phyloP scores from a whole-genome alignment of 169 alveolate species.

The Cryptosporidium muris region DNA sequence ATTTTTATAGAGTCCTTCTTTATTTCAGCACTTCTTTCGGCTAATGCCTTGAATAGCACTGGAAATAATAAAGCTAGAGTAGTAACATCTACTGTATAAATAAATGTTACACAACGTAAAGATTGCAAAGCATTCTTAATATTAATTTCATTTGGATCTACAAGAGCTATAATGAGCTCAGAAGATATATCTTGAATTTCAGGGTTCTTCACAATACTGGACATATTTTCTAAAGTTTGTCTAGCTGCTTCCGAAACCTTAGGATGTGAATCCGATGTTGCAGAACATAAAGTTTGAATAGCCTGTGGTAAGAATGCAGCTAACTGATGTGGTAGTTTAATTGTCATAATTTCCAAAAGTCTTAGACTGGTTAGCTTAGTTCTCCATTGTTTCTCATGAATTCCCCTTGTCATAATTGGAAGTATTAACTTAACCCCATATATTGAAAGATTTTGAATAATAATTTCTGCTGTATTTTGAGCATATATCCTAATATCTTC shows the following conservation, averaged over 20 bases:
- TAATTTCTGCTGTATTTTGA: conserved; percentile 55
- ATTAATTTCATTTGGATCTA: conserved; percentile 56
- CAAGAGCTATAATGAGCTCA: conserved; percentile 15
- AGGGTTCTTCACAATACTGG: conserved; percentile 38
- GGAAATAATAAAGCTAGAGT: conserved; percentile 48
- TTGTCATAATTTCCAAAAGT: conserved; percentile 69
- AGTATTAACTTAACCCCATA: conserved; percentile 70
- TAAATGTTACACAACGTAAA: conserved; percentile 37
- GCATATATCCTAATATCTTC: conserved; percentile 50
- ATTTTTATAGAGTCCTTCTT: conserved; percentile 52
- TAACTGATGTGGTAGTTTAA: conserved; percentile 38
- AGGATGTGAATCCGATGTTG: conserved; percentile 62
- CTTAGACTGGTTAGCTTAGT: conserved; percentile 76
- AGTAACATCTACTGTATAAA: conserved; percentile 43
- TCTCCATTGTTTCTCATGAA: conserved; percentile 76
- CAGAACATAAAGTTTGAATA: conserved; percentile 25
- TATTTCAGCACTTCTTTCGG: conserved; percentile 53
- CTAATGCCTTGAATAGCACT: conserved; percentile 38
- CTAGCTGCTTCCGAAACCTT: conserved; percentile 64
- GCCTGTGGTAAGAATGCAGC: conserved; percentile 52
- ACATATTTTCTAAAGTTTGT: conserved; percentile 39
- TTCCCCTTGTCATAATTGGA: conserved; percentile 61
- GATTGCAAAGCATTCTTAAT: conserved; percentile 21
- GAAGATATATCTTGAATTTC: conserved; percentile 32
- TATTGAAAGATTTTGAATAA: conserved; percentile 66